Conservation (phyloP, 306 rosid genomes). For the Rosa multiflora region DNA sequence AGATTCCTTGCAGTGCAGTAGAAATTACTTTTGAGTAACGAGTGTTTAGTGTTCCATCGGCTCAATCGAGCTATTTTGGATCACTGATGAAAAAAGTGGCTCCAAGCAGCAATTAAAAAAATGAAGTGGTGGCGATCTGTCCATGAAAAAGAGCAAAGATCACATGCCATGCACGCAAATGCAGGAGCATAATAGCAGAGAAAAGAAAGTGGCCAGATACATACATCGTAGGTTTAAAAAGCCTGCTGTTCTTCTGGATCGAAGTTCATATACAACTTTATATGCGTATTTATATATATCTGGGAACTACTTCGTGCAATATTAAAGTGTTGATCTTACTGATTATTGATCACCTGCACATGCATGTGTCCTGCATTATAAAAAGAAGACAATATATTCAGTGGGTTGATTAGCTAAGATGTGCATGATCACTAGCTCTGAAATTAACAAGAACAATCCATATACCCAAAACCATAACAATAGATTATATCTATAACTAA, state of each 20-base stretch:
- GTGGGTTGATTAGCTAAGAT: neutral
- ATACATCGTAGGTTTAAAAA: neutral
- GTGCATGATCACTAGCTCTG: no score
- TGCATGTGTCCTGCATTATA: neutral
- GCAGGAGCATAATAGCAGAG: neutral
- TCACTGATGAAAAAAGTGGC: neutral
- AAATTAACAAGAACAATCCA: no score
- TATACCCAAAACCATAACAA: no score
- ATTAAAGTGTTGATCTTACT: neutral
- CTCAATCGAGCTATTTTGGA: no score
- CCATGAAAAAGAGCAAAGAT: conserved; percentile 3
- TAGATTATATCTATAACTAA: no score
- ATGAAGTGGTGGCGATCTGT: conserved; percentile 1
- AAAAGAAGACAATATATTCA: neutral
- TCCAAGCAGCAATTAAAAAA: neutral
- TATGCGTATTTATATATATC: neutral
- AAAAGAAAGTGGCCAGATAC: neutral
- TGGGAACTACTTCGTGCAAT: neutral
- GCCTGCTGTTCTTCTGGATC: neutral
- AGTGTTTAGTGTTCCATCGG: no score
- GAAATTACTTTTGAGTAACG: no score
- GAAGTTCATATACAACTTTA: neutral
- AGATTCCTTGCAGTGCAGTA: no score
- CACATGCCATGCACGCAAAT: conserved; percentile 16
- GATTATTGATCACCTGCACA: neutral